Percentiles rank a stretch among this genome's conserved stretches.
phyloP scores from a whole-genome alignment of 768 basidiomycete genomes.

The Amanita fuliginea region DNA sequence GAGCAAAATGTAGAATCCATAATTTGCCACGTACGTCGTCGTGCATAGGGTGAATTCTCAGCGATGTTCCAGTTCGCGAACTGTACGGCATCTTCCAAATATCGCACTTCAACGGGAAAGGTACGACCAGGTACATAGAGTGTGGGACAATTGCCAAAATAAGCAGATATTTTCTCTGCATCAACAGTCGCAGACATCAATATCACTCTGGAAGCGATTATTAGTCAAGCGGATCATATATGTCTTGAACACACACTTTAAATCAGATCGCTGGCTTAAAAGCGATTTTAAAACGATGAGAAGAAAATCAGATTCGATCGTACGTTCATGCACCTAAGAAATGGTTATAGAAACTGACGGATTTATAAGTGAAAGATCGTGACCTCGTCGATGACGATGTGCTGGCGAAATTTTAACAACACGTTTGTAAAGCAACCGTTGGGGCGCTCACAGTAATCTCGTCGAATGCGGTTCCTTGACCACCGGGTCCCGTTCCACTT shows the following conservation, averaged over 20 bases:
- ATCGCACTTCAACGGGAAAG: conserved; percentile 81
- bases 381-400: conserved; percentile 93
- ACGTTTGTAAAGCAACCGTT: conserved; percentile 1
- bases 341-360: background rate
- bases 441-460: conserved; percentile 71
- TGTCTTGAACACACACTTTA: conserved; percentile 48
- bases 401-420: conserved; percentile 31
- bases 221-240: background rate
- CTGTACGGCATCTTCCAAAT: conserved; percentile 88
- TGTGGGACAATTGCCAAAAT: conserved; percentile 79
- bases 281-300: conserved; percentile 87
- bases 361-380: background rate
- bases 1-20: conserved; percentile 1
- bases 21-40: conserved; percentile 38
- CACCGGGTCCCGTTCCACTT: conserved; percentile 56
- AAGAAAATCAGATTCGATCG: conserved; percentile 95
- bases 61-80: conserved; percentile 66
- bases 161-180: conserved; percentile 77
- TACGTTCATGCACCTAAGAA: conserved; percentile 81
- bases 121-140: conserved; percentile 90
- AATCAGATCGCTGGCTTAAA: conserved; percentile 59
- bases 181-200: conserved; percentile 98
- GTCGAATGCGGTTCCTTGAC: conserved; percentile 75
- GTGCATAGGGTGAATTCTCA: conserved; percentile 74
- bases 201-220: conserved; percentile 50